Evolutionary conservation across 768 basidiomycete genomes (phyloP).

Genomic region (Trichaptum fuscoviolaceum): DNA sequence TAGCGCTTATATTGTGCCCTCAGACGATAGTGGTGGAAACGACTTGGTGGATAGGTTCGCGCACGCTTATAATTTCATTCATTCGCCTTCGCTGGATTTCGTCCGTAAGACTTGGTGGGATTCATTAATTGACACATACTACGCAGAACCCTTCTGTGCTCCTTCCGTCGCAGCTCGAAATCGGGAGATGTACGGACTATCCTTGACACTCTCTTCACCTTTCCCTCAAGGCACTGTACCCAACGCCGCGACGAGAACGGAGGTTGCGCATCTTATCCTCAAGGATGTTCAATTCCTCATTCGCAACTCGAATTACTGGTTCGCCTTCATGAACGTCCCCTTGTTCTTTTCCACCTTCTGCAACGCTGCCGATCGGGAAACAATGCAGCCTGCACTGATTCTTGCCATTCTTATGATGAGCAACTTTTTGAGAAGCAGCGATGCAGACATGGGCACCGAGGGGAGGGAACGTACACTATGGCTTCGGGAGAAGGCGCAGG

Average conservation of each 20-base stretch:
- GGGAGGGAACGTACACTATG: slow-evolving; percentile 54
- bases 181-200: neutral
- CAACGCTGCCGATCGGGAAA: slow-evolving; percentile 43
- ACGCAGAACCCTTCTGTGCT: neutral
- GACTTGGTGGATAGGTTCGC: neutral
- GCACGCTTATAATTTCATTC: neutral
- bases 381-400: slow-evolving; percentile 65
- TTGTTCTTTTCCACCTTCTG: slow-evolving; percentile 57
- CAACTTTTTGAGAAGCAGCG: slow-evolving; percentile 67
- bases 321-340: slow-evolving; percentile 70
- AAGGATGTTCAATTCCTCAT: slow-evolving; percentile 62
- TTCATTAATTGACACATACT: slow-evolving; percentile 53
- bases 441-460: slow-evolving; percentile 42
- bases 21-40: neutral
- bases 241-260: neutral
- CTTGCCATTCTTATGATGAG: slow-evolving; percentile 58
- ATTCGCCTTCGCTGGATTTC: slow-evolving; percentile 58
- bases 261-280: slow-evolving; percentile 28
- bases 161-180: neutral
- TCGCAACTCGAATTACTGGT: slow-evolving; percentile 61
- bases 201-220: neutral
- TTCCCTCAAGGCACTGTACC: neutral
- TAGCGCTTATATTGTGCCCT: neutral
- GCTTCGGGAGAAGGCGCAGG: slow-evolving; percentile 64
- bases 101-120: slow-evolving; percentile 79